Evolutionary conservation across 371 early-diverging fungal genomes (phyloP), one percentile per base, ranked within the genome.

Genomic region (Saksenaea vasiformis): DNA sequence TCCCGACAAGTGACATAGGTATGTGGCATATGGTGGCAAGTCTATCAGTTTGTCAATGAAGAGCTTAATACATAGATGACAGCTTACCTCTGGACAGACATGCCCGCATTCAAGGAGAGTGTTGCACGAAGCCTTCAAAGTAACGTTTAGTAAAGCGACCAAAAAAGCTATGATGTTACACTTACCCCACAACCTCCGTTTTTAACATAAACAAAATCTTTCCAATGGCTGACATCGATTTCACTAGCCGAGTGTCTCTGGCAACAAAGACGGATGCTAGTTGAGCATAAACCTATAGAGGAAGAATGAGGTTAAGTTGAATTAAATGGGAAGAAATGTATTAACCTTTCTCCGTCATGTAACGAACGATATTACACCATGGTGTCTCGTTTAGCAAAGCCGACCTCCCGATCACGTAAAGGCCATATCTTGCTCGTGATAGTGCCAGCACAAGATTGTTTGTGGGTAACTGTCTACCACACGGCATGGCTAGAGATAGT

Each of bases 161-260:
- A 5, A 15, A 14, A 19, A 22, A 5, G 51, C 31, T 4, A 47
- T 47, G 27, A 47, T 47, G 8, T 7, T 22, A 22, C 8, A 22
- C 35, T 44, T 67, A 72, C 72, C 41, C 31, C 41, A 51, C 81
- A 81, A 1, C 81, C 81, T 17, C 81, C 81, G 26, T 81, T 76
- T 54, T 58, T 69, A 24, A 76, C 60, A 5, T 54, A 13, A 1
- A 54, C 39, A 51, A 80, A 80, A 19, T 77, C 76, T 15, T 54
- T 17, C 65, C 66, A 70, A 15, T 65, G 43, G 1, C 58, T 60
- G 19, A 72, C 68, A 11, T 22, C 7, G 3, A 63, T 56, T 14
- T 34, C 58, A 24, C 28, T 22, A 1, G 65, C 53, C 10, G 11
- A 15, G 41, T 72, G 72, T 1, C 53, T 66, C 54, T 66, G 56